phyloP scores from a whole-genome alignment of 345 rosid genomes.

The Rhodamnia rubescens region DNA sequence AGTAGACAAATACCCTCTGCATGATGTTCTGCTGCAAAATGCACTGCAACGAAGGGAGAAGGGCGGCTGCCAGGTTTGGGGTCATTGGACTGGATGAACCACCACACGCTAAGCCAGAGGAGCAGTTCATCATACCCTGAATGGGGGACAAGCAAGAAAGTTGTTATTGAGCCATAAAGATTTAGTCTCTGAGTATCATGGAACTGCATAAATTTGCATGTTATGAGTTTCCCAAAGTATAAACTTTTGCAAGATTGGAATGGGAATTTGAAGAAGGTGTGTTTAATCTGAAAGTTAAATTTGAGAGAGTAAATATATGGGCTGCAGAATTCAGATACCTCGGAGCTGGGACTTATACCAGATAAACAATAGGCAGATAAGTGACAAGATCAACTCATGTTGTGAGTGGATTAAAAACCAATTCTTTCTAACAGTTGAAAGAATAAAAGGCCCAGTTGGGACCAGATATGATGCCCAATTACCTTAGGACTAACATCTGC shows the following conservation, averaged over 20 bases:
- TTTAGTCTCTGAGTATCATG: not conserved
- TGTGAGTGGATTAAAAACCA: not conserved
- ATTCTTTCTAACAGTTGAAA: not conserved
- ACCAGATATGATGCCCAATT: not conserved
- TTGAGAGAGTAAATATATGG: not conserved
- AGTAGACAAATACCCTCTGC: slow-evolving; percentile 48
- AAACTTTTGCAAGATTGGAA: not conserved
- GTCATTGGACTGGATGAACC: slow-evolving; percentile 36
- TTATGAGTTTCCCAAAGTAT: not conserved
- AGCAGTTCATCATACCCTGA: slow-evolving; percentile 62
- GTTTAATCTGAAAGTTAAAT: not conserved
- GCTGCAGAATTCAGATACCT: not conserved
- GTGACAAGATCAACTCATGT: not conserved
- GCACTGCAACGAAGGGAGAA: slow-evolving; percentile 67
- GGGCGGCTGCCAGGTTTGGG: slow-evolving; percentile 29
- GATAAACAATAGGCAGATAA: not conserved
- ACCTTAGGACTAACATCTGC: slow-evolving; percentile 88
- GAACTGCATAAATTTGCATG: not conserved
- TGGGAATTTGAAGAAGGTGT: not conserved
- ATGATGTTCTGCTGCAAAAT: slow-evolving; percentile 69
- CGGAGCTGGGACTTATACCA: not conserved
- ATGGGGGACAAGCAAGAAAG: not conserved
- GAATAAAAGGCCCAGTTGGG: not conserved
- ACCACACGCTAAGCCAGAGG: slow-evolving; percentile 31
- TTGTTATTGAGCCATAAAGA: not conserved